Evolutionary conservation across 140 eudicot genomes (phyloP).

Genomic region (Flaveria floridana): DNA sequence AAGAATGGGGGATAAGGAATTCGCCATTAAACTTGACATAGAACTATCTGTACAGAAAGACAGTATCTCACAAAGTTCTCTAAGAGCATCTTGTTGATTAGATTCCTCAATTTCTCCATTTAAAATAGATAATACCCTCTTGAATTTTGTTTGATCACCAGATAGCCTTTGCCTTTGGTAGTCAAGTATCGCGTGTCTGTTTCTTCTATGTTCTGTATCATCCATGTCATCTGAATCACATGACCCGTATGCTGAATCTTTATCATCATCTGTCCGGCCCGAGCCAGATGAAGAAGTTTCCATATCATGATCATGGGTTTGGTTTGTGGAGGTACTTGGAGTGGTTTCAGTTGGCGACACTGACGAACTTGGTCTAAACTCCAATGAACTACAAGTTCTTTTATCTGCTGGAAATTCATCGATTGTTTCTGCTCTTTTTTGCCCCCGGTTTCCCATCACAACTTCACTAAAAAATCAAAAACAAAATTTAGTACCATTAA

Average conservation of each 20-base stretch:
- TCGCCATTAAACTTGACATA: slow-evolving; percentile 64
- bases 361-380: slow-evolving; percentile 71
- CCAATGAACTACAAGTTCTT: slow-evolving; percentile 77
- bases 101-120: slow-evolving; percentile 53
- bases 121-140: slow-evolving; percentile 47
- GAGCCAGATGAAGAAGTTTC: slow-evolving; percentile 80
- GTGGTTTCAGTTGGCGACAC: slow-evolving; percentile 49
- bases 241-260: slow-evolving; percentile 72
- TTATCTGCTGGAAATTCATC: slow-evolving; percentile 88
- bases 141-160: slow-evolving; percentile 54
- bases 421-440: slow-evolving; percentile 59
- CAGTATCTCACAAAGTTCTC: slow-evolving; percentile 81
- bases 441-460: slow-evolving; percentile 80
- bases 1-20: slow-evolving; percentile 62
- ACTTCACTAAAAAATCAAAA: slow-evolving; percentile 20
- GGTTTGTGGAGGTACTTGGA: slow-evolving; percentile 37
- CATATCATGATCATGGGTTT: slow-evolving; percentile 62
- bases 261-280: slow-evolving; percentile 59
- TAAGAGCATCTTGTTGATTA: slow-evolving; percentile 61
- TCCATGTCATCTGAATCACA: slow-evolving; percentile 64
- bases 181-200: slow-evolving; percentile 38
- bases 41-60: slow-evolving; percentile 74
- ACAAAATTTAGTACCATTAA: neutral
- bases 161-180: slow-evolving; percentile 47
- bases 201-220: slow-evolving; percentile 42